Evolutionary conservation across 352 stramenopile species (phyloP).

Genomic region (Phytophthora lateralis): DNA sequence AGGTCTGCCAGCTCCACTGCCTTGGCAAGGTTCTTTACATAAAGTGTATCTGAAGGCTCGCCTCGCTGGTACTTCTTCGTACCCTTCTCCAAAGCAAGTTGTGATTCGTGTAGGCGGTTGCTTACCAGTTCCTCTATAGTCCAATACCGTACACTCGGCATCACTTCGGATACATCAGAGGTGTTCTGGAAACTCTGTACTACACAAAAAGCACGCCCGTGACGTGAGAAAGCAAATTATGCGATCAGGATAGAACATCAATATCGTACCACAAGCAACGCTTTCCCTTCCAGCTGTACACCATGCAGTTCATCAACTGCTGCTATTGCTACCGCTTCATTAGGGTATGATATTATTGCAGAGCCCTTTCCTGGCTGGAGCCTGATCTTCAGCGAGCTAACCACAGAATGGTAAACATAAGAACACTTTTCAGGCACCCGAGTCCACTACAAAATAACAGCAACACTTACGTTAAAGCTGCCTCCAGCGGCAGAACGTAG

Average conservation of each 20-base stretch:
- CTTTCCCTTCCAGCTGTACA: slow-evolving; percentile 48
- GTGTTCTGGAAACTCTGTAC: slow-evolving; percentile 32
- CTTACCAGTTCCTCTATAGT: slow-evolving; percentile 29
- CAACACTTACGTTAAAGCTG: slow-evolving; percentile 41
- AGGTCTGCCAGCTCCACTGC: slow-evolving; percentile 52
- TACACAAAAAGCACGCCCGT: neutral
- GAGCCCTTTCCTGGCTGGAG: slow-evolving; percentile 9
- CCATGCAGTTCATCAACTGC: slow-evolving; percentile 57
- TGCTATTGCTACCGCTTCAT: slow-evolving; percentile 36
- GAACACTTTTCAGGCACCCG: neutral
- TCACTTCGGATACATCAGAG: neutral
- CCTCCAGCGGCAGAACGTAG: slow-evolving; percentile 47
- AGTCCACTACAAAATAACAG: neutral
- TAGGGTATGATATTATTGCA: slow-evolving; percentile 34
- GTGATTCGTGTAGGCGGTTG: slow-evolving; percentile 25
- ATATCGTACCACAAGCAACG: slow-evolving; percentile 55
- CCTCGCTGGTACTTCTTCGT: slow-evolving; percentile 77
- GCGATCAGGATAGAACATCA: neutral
- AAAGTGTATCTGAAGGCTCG: slow-evolving; percentile 60
- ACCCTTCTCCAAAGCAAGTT: slow-evolving; percentile 48
- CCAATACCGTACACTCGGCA: slow-evolving; percentile 20
- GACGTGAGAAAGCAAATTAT: slow-evolving; percentile 7
- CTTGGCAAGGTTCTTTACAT: slow-evolving; percentile 85
- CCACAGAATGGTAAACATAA: neutral
- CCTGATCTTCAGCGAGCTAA: slow-evolving; percentile 30